Base-by-base conservation (phyloP, 2,329 filamentous ascomycete species). In the Pezicula neosporulosa region DNA sequence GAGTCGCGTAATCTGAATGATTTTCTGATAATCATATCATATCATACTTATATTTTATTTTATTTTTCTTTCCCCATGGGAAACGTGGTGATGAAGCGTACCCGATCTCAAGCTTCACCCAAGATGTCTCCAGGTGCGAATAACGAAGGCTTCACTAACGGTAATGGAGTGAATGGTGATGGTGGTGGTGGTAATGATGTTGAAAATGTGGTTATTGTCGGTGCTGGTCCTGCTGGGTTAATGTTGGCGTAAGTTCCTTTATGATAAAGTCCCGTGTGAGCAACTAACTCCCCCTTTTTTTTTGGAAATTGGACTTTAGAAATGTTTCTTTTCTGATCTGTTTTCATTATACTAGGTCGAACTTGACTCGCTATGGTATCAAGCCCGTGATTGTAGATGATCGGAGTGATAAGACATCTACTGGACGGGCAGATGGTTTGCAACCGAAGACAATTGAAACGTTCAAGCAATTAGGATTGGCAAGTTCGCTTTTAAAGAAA, bases 371-470 rank as follows among this genome's bases (percentile, higher is more conserved):
- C 8, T 87, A 81, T 60, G 86, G 86, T 13, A 81, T 89, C 60
- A 81, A 81, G 50, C 77, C 81, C 3, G 76, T 78, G 38, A 76
- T 90, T 42, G 74, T 90, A 45, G 87, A 90, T 69, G 85, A 90
- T 63, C 73, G 86, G 56, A 73, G 80, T 33, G 80, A 87, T 60
- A 82, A 82, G 61, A 91, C 87, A 1, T 54, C 57, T 1, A 62
- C 60, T 42, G 84, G 83, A 4, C 80, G 86, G 65, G 85, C 84
- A 10, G 84, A 88, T 57, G 81, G 81, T 3, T 75, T 83, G 35
- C 80, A 84, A 62, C 78, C 76, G 44, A 79, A 81, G 10, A 83
- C 80, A 0, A 80, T 84, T 19, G 82, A 85, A 63, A 77, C 85
- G 6, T 81, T 84, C 48, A 81, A 84, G 62, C 80, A 78, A 44